Base-by-base conservation (phyloP, 805 yeast species). In the Torulaspora gathmanii region DNA sequence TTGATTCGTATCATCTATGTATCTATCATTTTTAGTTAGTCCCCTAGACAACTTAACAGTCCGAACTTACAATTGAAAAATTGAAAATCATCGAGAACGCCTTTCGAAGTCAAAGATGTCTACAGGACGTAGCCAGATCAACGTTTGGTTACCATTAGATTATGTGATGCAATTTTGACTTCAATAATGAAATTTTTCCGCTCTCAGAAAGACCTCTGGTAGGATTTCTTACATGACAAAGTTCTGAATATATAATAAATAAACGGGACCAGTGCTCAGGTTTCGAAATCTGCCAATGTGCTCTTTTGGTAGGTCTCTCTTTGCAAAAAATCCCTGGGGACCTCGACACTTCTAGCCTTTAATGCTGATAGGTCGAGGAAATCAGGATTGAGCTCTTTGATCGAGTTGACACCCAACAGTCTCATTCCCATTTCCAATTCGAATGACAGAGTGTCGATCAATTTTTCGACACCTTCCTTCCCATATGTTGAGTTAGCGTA, bases 391-490 rank as follows among this genome's bases (percentile, higher is more conserved):
- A 88, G 70, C 31, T 88, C 78, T 13, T 70, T 72, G 29, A 88
- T 64, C 34, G 70, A 74, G 11, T 75, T 77, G 13, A 78, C 91
- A 35, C 95, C 96, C 29, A 87, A 62, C 41, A 88, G 69, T 51
- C 93, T 74, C 95, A 88, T 84, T 57, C 80, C 78, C 83, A 84
- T 79, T 44, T 72, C 78, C 17, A 87, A 53, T 61, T 87, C 95
- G 48, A 80, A 83, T 51, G 78, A 78, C 51, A 88, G 68, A 45
- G 87, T 66, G 45, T 77, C 78, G 44, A 79, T 72, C 1, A 82
- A 79, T 53, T 70, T 78, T 17, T 72, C 70, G 11, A 81, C 86
- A 52, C 87, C 87, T 12, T 70, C 71, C 53, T 78, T 82, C 16
- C 87, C 86, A 56, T 79, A 81, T 5, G 77, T 70, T 4, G 80